Base-by-base conservation (phyloP, 208 protist species). In the Leishmania guyanensis region DNA sequence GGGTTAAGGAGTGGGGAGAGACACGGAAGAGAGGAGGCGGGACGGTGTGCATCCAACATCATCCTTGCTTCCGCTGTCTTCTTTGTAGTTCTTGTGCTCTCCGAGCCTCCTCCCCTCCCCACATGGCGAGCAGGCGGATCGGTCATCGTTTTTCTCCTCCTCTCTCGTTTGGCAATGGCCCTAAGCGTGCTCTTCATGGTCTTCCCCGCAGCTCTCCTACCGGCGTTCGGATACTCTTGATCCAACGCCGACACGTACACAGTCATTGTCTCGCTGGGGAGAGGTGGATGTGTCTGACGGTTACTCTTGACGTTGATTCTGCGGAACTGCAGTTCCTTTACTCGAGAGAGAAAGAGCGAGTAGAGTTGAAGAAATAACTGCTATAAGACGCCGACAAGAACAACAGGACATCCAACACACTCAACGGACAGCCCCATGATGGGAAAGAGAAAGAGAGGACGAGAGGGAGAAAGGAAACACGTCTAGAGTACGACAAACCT, bases 241-340 rank as follows among this genome's bases (percentile, higher is more conserved):
- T 50, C 48, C 72, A 72, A 83, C 65, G n/a, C n/a, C 33, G 14
- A 50, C 48, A 78, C 39, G 60, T 58, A 73, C 14, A 50, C 46
- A 16, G 1, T 39, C 43, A 22, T 22, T 65, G 1, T 5, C 14
- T 70, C n/a, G 65, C 36, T 70, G 36, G 17, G 65, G 64, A 43
- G 29, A 70, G 22, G 22, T 17, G 56, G 22, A 10, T 62, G 56
- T n/a, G 5, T 29, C 56, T 62, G 56, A n/a, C 8, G 14, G 22
- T 62, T 3, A n/a, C 5, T 2, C 56, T n/a, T 62, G 56, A 29
- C 29, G 22, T 62, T 29, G 56, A 62, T 62, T 26, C 6, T 9
- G 56, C n/a, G 56, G 56, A 62, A 9, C 22, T 62, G 6, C 22
- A 1, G 6, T 14, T 5, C 4, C 56, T 10, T 22, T n/a, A 62